phyloP scores from a whole-genome alignment of 1,284 basidiomycete genomes.

The Naganishia sp. region DNA sequence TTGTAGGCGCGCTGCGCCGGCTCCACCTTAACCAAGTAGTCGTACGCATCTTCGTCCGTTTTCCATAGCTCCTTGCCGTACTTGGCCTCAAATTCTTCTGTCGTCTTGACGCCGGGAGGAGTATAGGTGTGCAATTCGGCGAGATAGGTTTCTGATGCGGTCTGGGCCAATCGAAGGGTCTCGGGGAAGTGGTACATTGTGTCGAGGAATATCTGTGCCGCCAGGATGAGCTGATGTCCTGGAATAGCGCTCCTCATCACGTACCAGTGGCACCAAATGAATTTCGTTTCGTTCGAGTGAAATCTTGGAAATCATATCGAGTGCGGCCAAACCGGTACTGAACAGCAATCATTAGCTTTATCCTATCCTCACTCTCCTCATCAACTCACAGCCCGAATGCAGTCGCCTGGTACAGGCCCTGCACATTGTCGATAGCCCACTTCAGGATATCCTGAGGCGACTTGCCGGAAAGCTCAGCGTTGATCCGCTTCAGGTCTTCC shows the following conservation, averaged over 20 bases:
- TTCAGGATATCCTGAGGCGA: conserved; percentile 76
- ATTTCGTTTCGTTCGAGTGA: conserved; percentile 51
- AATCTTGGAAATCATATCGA: conserved; percentile 88
- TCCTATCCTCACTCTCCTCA: neutral
- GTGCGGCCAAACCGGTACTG: conserved; percentile 78
- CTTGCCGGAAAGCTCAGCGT: conserved; percentile 68
- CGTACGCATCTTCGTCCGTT: conserved; percentile 82
- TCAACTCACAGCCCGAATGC: conserved; percentile 73
- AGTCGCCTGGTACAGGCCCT: conserved; percentile 78
- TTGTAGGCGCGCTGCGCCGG: conserved; percentile 87
- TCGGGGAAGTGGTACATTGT: conserved; percentile 95
- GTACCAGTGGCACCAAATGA: conserved; percentile 55
- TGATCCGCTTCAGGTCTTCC: conserved; percentile 68
- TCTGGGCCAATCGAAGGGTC: conserved; percentile 82
- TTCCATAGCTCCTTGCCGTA: conserved; percentile 87
- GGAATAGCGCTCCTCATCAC: conserved; percentile 6
- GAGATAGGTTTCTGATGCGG: conserved; percentile 74
- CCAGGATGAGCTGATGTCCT: neutral
- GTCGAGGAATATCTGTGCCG: conserved; percentile 76
- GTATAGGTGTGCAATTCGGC: conserved; percentile 75
- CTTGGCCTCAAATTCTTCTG: conserved; percentile 75
- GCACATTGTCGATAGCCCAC: conserved; percentile 78
- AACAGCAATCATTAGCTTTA: neutral
- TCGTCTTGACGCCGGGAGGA: conserved; percentile 70
- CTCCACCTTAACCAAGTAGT: conserved; percentile 94